These are phyloP conservation scores for Wallacemonas sp. DNA, from an alignment of 208 protist species.

Conservation along the genomic window DNA sequence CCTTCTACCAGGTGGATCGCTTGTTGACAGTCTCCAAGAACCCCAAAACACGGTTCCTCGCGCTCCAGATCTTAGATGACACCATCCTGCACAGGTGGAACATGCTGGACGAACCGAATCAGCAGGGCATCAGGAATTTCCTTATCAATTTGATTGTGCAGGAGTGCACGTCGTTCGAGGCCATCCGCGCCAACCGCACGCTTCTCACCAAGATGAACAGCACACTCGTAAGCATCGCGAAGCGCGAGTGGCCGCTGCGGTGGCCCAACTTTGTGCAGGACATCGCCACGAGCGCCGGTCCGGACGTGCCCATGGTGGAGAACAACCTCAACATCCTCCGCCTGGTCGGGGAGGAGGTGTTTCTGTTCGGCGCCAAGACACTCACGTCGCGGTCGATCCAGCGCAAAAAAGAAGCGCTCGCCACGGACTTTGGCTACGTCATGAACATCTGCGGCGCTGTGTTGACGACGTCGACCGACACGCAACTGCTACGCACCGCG, in stretches of 20 bases:
- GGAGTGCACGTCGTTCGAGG: conserved; percentile 58
- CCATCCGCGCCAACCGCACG: conserved; percentile 57
- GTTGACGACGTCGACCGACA: conserved; percentile 42
- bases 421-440: conserved; percentile 95
- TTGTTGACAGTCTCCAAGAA: conserved; percentile 87
- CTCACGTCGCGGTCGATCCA: conserved; percentile 96
- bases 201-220: conserved; percentile 92
- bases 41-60: conserved; percentile 86
- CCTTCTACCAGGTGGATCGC: conserved; percentile 91
- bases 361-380: conserved; percentile 97
- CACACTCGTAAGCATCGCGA: conserved; percentile 95
- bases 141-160: conserved; percentile 95
- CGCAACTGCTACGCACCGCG: conserved; percentile 55
- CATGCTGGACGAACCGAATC: conserved; percentile 89
- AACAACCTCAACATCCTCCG: conserved; percentile 98
- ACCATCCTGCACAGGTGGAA: conserved; percentile 96
- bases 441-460: conserved; percentile 93
- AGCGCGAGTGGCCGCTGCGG: conserved; percentile 98
- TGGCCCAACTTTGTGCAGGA: conserved; percentile 98
- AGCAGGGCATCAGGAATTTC: conserved; percentile 94
- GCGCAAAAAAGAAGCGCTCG: conserved; percentile 95
- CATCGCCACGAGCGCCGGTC: conserved; percentile 93
- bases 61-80: conserved; percentile 93
- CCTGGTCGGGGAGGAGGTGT: conserved; percentile 97
- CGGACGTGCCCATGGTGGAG: conserved; percentile 94